Conservation (phyloP, 2,329 filamentous ascomycete species). For the Basipetospora chlamydospora region DNA sequence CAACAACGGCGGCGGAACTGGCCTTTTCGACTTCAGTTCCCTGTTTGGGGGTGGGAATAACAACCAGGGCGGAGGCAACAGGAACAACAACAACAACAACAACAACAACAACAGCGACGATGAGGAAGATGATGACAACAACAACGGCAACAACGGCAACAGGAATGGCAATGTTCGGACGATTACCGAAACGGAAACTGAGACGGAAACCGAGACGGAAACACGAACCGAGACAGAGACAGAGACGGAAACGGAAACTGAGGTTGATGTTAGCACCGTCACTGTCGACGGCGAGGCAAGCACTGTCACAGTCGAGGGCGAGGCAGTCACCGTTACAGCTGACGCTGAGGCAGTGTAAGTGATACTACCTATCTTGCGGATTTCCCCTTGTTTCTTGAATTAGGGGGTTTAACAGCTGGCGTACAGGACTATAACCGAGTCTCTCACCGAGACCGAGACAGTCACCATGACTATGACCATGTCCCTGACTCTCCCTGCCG, state of each 20-base stretch:
- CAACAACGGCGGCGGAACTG: background rate
- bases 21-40: background rate
- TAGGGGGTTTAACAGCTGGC: background rate
- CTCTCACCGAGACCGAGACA: slow-evolving; percentile 7
- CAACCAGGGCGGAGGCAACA: background rate
- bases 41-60: background rate
- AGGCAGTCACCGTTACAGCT: background rate
- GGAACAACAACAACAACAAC: slow-evolving; percentile 1
- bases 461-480: slow-evolving; percentile 5
- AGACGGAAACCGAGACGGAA: background rate
- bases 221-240: background rate
- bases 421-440: slow-evolving; percentile 3
- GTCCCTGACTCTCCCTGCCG: background rate
- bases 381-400: background rate
- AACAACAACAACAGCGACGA: slow-evolving; percentile 2
- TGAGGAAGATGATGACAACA: background rate
- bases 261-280: slow-evolving; percentile 4
- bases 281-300: slow-evolving; percentile 1
- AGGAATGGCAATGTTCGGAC: background rate
- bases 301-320: background rate
- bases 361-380: background rate
- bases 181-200: background rate
- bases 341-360: background rate
- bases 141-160: background rate
- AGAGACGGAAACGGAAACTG: background rate